Evolutionary conservation across 2,329 filamentous ascomycete species (phyloP).

Genomic region (Tolypocladium capitatum): DNA sequence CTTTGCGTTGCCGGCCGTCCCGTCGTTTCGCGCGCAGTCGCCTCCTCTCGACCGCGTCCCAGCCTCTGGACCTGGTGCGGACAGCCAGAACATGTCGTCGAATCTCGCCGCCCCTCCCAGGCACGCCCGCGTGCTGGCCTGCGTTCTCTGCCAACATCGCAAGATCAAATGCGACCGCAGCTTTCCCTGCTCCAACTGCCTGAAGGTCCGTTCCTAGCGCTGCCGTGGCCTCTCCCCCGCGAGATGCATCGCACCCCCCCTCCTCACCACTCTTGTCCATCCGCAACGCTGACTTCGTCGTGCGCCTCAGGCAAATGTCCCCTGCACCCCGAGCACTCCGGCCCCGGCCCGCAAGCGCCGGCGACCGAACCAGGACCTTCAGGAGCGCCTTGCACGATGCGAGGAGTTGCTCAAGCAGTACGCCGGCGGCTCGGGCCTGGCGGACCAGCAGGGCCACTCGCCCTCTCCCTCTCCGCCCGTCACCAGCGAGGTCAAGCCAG

Average conservation of each 20-base stretch:
- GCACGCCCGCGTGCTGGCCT: conserved; percentile 34
- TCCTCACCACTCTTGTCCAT: neutral
- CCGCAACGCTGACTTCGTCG: conserved; percentile 4
- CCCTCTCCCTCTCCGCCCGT: conserved; percentile 1
- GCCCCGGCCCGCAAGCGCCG: conserved; percentile 46
- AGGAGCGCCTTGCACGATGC: conserved; percentile 45
- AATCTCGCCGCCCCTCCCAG: conserved; percentile 18
- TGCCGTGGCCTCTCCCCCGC: neutral
- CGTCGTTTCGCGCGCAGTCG: neutral
- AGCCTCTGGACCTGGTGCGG: neutral
- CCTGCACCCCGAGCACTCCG: conserved; percentile 46
- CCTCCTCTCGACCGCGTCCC: neutral
- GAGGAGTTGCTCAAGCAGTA: conserved; percentile 47
- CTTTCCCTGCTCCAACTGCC: conserved; percentile 45
- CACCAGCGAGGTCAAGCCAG: conserved; percentile 9
- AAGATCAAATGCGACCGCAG: conserved; percentile 51
- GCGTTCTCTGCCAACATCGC: conserved; percentile 45
- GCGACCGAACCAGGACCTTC: conserved; percentile 47
- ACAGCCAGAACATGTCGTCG: conserved; percentile 17
- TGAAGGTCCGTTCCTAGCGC: conserved; percentile 32
- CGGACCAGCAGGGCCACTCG: conserved; percentile 8
- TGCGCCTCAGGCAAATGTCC: conserved; percentile 37
- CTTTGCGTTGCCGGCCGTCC: neutral
- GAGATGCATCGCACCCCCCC: neutral
- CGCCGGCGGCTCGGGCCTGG: conserved; percentile 24